Base-by-base conservation (phyloP, 2,329 filamentous ascomycete genomes). In the Xylaria sp. region DNA sequence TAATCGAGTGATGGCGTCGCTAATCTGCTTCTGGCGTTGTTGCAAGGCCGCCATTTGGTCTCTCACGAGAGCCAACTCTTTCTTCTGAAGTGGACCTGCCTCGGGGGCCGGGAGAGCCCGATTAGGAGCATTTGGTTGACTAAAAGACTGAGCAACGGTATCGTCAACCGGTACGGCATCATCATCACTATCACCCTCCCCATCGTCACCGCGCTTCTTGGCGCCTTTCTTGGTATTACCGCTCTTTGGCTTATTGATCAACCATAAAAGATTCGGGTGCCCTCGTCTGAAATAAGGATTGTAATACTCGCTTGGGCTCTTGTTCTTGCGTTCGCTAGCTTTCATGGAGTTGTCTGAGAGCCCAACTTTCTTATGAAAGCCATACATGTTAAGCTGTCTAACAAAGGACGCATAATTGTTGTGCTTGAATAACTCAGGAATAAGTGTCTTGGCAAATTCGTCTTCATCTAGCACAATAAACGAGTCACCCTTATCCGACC, bases 351-450 rank as follows among this genome's bases (percentile, higher is more conserved):
- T 97, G 79, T 99, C 96, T 3, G 94, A 97, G 20, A 99, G 85
- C 3, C 92, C 92, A 3, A 96, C 92, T 47, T 92, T 91, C 84
- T 99, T 99, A 84, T 99, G 96, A 74, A 99, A 99, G 77, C 97
- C 94, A 79, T 97, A 97, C 79, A 97, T 97, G 83, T 97, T 97
- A 65, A 97, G 83, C 79, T 97, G 94, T 55, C 94, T 91, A 65
- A 97, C 94, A 77, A 97, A 97, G 80, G 94, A 97, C 36, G 94
- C 94, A 82, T 97, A 97, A 79, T 97, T 97, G 86, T 93, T 97
- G 81, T 98, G 96, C 81, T 99, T 99, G 85, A 99, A 99, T 76
- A 98, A 94, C 78, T 98, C 97, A 2, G 96, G 96, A 17, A 99
- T 88, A 74, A 99, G 97, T 44, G 92, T 92, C 79, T 97, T 97